Conservation (phyloP, 2,329 filamentous ascomycete genomes). For the Colletotrichum incanum region DNA sequence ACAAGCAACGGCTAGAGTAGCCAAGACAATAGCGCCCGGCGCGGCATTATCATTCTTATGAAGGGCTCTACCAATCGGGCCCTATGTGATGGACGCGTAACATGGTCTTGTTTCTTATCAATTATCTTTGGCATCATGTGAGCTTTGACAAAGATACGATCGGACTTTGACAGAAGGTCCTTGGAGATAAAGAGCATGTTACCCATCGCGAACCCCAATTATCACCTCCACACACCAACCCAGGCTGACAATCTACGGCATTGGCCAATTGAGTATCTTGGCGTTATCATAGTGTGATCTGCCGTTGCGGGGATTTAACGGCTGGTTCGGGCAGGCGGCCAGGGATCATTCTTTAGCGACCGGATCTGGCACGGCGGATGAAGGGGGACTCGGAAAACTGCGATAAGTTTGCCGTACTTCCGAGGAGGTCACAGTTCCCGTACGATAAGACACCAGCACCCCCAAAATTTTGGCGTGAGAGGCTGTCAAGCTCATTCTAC, state of each 20-base stretch:
- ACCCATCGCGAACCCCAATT: not conserved
- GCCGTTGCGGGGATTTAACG: conserved; percentile 14
- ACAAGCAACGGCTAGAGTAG: conserved; percentile 17
- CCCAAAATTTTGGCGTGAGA: not conserved
- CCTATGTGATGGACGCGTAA: not conserved
- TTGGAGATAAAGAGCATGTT: not conserved
- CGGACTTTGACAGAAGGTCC: not conserved
- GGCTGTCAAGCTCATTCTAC: not conserved
- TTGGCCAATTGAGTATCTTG: conserved; percentile 33
- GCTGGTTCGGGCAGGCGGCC: conserved; percentile 19
- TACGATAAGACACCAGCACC: not conserved
- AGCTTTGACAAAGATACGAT: not conserved
- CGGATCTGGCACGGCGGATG: conserved; percentile 21
- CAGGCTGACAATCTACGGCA: not conserved
- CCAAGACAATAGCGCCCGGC: conserved; percentile 41
- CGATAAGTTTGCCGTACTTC: conserved; percentile 26
- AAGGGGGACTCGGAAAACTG: conserved; percentile 6
- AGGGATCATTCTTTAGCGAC: conserved; percentile 19
- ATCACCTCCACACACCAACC: not conserved
- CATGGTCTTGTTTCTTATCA: not conserved
- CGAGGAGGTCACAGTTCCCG: not conserved
- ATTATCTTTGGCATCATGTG: too few relatives aligned
- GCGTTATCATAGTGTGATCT: conserved; percentile 38
- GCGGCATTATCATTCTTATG: conserved; percentile 34
- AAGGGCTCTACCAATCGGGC: not conserved